These are phyloP conservation scores for Botryotinia calthae DNA, from an alignment of 2,329 filamentous ascomycete species.

Conservation along the genomic window DNA sequence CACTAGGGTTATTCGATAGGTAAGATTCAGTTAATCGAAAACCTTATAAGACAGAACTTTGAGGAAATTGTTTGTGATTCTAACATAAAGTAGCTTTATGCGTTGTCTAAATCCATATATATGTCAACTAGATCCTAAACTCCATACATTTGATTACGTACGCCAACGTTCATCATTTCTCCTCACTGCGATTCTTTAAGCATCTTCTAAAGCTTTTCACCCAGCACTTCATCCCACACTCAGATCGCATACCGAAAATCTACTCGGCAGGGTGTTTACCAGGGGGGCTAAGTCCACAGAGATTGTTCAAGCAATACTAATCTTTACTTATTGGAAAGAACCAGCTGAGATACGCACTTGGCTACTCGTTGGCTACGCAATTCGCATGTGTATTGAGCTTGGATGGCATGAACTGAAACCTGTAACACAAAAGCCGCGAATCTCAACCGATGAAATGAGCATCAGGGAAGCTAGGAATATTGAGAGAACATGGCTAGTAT, in stretches of 20 bases:
- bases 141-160: slow-evolving; percentile 43
- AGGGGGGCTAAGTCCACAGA: slow-evolving; percentile 42
- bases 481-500: slow-evolving; percentile 42
- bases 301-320: slow-evolving; percentile 42
- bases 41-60: background rate
- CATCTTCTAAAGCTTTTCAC: slow-evolving; percentile 41
- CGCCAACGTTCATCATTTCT: slow-evolving; percentile 41
- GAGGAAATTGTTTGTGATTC: background rate
- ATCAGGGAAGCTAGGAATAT: slow-evolving; percentile 39
- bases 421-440: slow-evolving; percentile 19
- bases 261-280: slow-evolving; percentile 38
- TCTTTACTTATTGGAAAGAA: slow-evolving; percentile 46
- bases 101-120: slow-evolving; percentile 43
- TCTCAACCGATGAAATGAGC: background rate
- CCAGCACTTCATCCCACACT: slow-evolving; percentile 38
- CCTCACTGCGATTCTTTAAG: slow-evolving; percentile 39
- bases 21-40: background rate
- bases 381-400: slow-evolving; percentile 44
- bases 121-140: slow-evolving; percentile 41
- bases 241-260: slow-evolving; percentile 37
- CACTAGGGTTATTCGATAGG: slow-evolving; percentile 38
- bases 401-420: slow-evolving; percentile 39
- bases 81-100: slow-evolving; percentile 39
- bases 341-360: slow-evolving; percentile 44
- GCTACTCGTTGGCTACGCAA: slow-evolving; percentile 43